A percentile compares a stretch with the other conserved stretches of the same genome.
These are phyloP conservation scores for Suillus placidus DNA, from an alignment of 768 basidiomycete genomes.

Conservation along the genomic window DNA sequence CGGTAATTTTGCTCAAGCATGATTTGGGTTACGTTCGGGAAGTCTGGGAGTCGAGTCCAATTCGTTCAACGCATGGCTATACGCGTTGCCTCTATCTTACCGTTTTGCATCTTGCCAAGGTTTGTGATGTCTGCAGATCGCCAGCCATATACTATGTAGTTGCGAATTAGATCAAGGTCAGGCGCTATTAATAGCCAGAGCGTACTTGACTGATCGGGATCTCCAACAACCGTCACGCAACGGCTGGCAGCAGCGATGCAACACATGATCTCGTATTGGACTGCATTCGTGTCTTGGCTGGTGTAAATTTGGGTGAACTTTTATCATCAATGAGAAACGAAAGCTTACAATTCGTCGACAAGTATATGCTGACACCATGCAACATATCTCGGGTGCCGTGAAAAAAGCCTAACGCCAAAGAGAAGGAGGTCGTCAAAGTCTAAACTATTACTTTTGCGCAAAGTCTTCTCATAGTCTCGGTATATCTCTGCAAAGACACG, in stretches of 20 bases:
- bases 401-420: slow-evolving; percentile 70
- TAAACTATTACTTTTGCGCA: slow-evolving; percentile 66
- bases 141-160: slow-evolving; percentile 75
- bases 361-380: slow-evolving; percentile 70
- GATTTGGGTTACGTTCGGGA: slow-evolving; percentile 64
- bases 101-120: slow-evolving; percentile 68
- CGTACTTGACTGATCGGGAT: slow-evolving; percentile 88
- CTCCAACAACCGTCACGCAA: slow-evolving; percentile 81
- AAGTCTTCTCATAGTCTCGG: slow-evolving; percentile 62
- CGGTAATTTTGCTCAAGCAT: slow-evolving; percentile 87
- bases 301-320: background rate
- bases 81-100: slow-evolving; percentile 32
- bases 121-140: slow-evolving; percentile 79
- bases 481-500: slow-evolving; percentile 56
- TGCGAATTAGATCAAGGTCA: slow-evolving; percentile 4
- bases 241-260: slow-evolving; percentile 54
- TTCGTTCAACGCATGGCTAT: background rate
- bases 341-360: slow-evolving; percentile 47
- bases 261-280: slow-evolving; percentile 81
- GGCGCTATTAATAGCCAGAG: background rate
- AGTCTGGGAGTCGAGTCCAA: slow-evolving; percentile 47
- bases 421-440: slow-evolving; percentile 89
- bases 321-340: background rate
- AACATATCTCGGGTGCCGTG: slow-evolving; percentile 47
- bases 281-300: slow-evolving; percentile 80